Conservation (phyloP, 768 basidiomycete species). For the Russula virescens region DNA sequence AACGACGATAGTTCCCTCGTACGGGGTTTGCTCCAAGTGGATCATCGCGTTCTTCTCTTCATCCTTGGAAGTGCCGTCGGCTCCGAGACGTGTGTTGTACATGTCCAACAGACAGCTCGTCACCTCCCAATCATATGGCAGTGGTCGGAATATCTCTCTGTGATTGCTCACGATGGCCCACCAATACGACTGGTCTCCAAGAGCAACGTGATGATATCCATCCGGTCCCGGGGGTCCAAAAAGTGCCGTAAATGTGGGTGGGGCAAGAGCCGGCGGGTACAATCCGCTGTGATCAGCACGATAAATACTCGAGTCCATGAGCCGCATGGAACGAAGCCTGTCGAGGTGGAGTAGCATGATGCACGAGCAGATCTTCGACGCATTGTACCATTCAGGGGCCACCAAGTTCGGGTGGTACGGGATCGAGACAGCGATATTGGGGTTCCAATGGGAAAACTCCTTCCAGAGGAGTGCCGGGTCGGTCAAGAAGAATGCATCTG, state of each 20-base stretch:
- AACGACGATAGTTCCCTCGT: slow-evolving; percentile 38
- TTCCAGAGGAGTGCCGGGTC: slow-evolving; percentile 45
- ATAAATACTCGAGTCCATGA: slow-evolving; percentile 45
- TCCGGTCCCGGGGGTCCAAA: slow-evolving; percentile 37
- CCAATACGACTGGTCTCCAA: slow-evolving; percentile 51
- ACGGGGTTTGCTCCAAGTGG: slow-evolving; percentile 36
- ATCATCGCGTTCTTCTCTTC: slow-evolving; percentile 35
- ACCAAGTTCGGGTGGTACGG: slow-evolving; percentile 41
- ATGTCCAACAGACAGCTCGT: slow-evolving; percentile 45
- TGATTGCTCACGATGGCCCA: slow-evolving; percentile 47
- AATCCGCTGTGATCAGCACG: slow-evolving; percentile 28
- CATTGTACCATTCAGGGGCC: slow-evolving; percentile 39
- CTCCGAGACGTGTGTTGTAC: slow-evolving; percentile 40
- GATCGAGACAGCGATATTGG: slow-evolving; percentile 39
- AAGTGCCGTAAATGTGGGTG: slow-evolving; percentile 40
- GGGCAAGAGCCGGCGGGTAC: slow-evolving; percentile 34
- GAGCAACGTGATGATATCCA: slow-evolving; percentile 40
- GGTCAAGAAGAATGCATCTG: slow-evolving; percentile 45
- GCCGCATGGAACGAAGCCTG: slow-evolving; percentile 37
- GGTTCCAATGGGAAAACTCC: slow-evolving; percentile 33
- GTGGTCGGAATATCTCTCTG: slow-evolving; percentile 38
- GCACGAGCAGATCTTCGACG: slow-evolving; percentile 46
- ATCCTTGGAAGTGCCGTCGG: slow-evolving; percentile 34
- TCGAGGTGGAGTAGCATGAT: slow-evolving; percentile 48
- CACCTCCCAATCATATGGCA: slow-evolving; percentile 45